phyloP scores from a whole-genome alignment of 345 rosid genomes.

The Salix brachista region DNA sequence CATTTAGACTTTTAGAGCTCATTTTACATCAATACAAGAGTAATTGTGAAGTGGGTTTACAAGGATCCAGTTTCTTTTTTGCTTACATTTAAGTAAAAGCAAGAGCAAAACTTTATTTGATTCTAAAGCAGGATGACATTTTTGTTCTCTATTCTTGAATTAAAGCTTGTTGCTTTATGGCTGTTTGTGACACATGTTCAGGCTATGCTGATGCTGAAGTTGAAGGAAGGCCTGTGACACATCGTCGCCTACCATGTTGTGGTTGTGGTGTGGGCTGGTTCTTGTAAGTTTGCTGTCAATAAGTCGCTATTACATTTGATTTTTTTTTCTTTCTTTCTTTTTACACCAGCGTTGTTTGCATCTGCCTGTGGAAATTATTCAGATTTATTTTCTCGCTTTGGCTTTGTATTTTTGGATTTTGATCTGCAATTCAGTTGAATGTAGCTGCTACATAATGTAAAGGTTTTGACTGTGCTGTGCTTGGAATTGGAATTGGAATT shows the following conservation, averaged over 20 bases:
- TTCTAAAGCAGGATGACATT: not conserved
- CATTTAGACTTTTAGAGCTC: not conserved
- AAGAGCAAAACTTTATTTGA: not conserved
- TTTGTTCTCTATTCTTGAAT: not conserved
- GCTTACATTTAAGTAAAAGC: not conserved
- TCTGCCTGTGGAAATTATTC: not conserved
- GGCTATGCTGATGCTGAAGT: conserved; percentile 66
- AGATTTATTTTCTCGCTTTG: not conserved
- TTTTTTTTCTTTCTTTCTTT: not conserved
- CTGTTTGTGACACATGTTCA: conserved; percentile 11
- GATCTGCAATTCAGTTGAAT: not conserved
- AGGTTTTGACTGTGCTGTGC: not conserved
- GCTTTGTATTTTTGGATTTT: not conserved
- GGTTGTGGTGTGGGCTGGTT: conserved; percentile 88
- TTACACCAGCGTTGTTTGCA: not conserved
- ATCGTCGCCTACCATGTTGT: conserved; percentile 77
- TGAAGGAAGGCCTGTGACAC: conserved; percentile 79
- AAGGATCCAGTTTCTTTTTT: not conserved
- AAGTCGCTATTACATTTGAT: not conserved
- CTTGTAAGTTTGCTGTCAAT: conserved; percentile 48
- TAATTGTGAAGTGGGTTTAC: not conserved
- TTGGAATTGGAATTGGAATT: not conserved
- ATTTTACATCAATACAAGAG: not conserved
- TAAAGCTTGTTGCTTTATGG: not conserved
- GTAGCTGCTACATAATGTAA: not conserved